Evolutionary conservation across 306 rosid genomes (phyloP).

Genomic region (Quercus dentata): DNA sequence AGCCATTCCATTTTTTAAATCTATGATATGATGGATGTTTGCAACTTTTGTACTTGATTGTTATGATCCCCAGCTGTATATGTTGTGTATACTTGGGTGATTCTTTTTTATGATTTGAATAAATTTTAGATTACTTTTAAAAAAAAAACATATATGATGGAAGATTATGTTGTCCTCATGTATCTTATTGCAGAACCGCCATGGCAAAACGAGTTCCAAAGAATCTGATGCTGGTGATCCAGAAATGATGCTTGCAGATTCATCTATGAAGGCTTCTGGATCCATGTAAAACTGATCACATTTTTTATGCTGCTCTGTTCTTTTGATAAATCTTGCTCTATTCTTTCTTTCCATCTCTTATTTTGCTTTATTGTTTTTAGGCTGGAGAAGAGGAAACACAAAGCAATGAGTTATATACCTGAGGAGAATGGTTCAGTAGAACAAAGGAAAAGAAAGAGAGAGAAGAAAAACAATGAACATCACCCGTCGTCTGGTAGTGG

Average conservation of each 20-base stretch:
- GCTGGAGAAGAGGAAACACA: slow-evolving; percentile 40
- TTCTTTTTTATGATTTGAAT: too few relatives aligned
- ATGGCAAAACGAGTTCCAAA: slow-evolving; percentile 40
- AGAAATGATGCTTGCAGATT: slow-evolving; percentile 35
- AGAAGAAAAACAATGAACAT: slow-evolving; percentile 21
- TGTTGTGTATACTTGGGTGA: too few relatives aligned
- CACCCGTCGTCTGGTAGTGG: slow-evolving; percentile 19
- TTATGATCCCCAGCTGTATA: too few relatives aligned
- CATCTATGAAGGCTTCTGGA: slow-evolving; percentile 49
- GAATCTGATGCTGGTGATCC: slow-evolving; percentile 28
- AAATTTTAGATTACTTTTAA: too few relatives aligned
- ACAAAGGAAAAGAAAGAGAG: slow-evolving; percentile 42
- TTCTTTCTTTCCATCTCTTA: neutral
- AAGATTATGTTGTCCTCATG: slow-evolving; percentile 1
- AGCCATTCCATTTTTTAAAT: too few relatives aligned
- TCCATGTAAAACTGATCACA: slow-evolving; percentile 2
- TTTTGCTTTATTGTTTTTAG: slow-evolving; percentile 27
- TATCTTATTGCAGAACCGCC: slow-evolving; percentile 67
- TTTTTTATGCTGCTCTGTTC: neutral
- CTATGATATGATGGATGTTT: too few relatives aligned
- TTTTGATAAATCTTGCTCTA: neutral
- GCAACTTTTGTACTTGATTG: too few relatives aligned
- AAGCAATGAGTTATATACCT: slow-evolving; percentile 15
- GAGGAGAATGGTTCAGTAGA: slow-evolving; percentile 28
- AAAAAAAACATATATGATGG: neutral